Evolutionary conservation across 768 basidiomycete genomes (phyloP), one percentile per base, ranked within the genome.

Genomic region (Xanthoconium stramineum): DNA sequence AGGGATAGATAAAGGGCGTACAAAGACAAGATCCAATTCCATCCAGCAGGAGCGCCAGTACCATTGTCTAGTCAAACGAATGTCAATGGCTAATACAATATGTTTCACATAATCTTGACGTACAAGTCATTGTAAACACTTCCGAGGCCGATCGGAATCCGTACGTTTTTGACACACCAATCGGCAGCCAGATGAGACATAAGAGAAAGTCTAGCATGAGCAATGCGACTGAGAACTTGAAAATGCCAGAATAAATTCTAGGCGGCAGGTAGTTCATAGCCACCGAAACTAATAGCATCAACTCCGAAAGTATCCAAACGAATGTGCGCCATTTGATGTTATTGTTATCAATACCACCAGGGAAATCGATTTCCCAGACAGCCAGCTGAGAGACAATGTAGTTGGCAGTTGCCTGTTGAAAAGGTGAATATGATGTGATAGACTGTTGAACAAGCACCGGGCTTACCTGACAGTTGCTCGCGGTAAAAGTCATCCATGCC

Each of bases 401-500:
- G 70, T 96, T 94, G 44, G 93, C 90, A 2, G 92, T 86, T 3
- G 88, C 88, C 89, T 94, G 66, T 29, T 40, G 24, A 40, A 29
- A 55, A 43, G 35, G 50, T 33, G 10, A 55, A 19, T 35, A 35
- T 24, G 15, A 29, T 55, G n/a, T 28, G 36, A 9, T 15, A 11
- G 30, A 7, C 15, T 5, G 12, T 35, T 15, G 24, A 37, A 55
- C 30, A 28, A 43, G 47, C 46, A 1, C 57, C 17, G 12, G 15
- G 30, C 80, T 36, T 44, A 88, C 93, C 76, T 94, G 91, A 56
- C 89, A 92, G 66, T 92, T 94, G 29, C 88, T 83, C 10, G 94
- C 94, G 39, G 85, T 80, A 63, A 94, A 96, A 0, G 94, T 95
- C 83, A 93, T 93, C 94, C 94, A 96, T n/a, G 93, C 94, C 1